Conservation (phyloP, 164 flowering plant genomes). For the Taxillus chinensis region DNA sequence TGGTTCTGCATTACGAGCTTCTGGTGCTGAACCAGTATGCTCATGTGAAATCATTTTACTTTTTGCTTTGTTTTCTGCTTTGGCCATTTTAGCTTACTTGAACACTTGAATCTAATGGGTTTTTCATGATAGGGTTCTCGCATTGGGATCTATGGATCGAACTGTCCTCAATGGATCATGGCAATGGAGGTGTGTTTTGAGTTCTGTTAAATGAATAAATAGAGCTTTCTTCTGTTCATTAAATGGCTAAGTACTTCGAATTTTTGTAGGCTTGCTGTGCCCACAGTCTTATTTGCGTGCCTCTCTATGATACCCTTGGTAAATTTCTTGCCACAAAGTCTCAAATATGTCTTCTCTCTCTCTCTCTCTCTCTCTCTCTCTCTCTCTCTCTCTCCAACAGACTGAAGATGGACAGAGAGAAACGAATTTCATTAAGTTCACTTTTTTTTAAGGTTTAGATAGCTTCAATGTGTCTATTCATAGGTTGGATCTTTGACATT, state of each 20-base stretch:
- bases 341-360: not conserved
- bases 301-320: conserved; percentile 96
- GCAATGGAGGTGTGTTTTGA: conserved; percentile 79
- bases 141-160: conserved; percentile 82
- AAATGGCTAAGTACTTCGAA: not conserved
- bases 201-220: not conserved
- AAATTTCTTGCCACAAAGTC: conserved; percentile 7
- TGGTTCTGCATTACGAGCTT: conserved; percentile 71
- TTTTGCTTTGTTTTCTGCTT: not conserved
- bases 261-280: conserved; percentile 69
- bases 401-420: too few relatives aligned
- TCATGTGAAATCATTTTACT: not conserved
- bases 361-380: not conserved
- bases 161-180: conserved; percentile 88
- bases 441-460: too few relatives aligned
- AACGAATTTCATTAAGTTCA: too few relatives aligned
- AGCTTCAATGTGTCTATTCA: too few relatives aligned
- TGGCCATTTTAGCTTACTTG: not conserved
- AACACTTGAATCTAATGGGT: not conserved
- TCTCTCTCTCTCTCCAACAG: not conserved
- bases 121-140: conserved; percentile 48
- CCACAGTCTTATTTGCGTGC: conserved; percentile 79
- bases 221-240: not conserved
- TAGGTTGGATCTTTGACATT: too few relatives aligned
- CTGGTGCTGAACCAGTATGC: conserved; percentile 83